A percentile compares a stretch with the other conserved stretches of the same genome.
Evolutionary conservation across 2,329 filamentous ascomycete genomes (phyloP).

Genomic region (Claviceps spartinae): DNA sequence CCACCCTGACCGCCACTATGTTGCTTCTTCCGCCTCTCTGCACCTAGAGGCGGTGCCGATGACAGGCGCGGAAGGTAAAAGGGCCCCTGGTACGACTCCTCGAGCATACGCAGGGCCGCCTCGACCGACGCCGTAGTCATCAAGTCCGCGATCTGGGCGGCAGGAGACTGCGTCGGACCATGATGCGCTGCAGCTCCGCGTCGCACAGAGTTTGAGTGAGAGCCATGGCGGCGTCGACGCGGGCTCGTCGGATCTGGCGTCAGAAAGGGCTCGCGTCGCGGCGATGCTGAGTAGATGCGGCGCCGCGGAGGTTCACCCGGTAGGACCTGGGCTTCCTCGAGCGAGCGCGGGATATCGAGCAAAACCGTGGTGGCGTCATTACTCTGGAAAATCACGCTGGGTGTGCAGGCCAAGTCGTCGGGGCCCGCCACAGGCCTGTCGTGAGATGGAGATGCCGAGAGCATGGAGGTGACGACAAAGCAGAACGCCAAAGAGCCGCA

Average conservation of each 20-base stretch:
- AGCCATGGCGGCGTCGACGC: neutral
- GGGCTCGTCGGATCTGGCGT: constrained; percentile 32
- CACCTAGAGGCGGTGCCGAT: neutral
- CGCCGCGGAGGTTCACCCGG: constrained; percentile 21
- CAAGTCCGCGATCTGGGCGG: constrained; percentile 38
- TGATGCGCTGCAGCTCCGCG: constrained; percentile 13
- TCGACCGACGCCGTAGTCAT: constrained; percentile 36
- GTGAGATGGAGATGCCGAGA: neutral
- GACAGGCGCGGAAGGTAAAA: constrained; percentile 32
- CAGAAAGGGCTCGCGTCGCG: constrained; percentile 30
- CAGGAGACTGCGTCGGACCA: constrained; percentile 21
- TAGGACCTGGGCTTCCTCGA: constrained; percentile 50
- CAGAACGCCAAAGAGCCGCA: no score
- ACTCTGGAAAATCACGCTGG: constrained; percentile 21
- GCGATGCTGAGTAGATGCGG: constrained; percentile 32
- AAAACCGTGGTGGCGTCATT: constrained; percentile 35
- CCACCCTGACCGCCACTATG: no score
- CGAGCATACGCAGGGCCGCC: constrained; percentile 27
- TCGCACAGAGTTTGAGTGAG: neutral
- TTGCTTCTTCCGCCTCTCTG: neutral
- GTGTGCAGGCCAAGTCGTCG: neutral
- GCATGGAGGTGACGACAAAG: neutral
- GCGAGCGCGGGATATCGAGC: constrained; percentile 56
- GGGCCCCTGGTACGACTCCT: constrained; percentile 23
- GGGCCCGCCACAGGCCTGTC: neutral